Conservation (phyloP, 345 rosid species). For the Eucalyptus coolabah region DNA sequence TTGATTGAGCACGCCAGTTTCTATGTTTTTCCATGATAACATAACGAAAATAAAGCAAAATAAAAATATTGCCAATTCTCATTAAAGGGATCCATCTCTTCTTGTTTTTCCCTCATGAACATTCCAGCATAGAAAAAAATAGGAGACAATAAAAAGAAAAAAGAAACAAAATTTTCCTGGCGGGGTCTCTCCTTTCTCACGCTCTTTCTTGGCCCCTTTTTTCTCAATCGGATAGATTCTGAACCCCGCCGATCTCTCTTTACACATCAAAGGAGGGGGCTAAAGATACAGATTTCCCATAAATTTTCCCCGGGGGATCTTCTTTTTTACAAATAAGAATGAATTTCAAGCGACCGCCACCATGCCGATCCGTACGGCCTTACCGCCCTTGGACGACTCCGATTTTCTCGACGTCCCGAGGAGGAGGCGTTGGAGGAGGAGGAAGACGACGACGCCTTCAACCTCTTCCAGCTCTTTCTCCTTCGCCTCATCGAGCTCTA, state of each 20-base stretch:
- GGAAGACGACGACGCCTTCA: conserved; percentile 21
- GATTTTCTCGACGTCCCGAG: conserved; percentile 13
- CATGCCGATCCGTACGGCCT: conserved; percentile 31
- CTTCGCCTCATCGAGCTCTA: conserved; percentile 45
- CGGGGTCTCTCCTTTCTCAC: too few species aligned
- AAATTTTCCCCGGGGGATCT: not conserved
- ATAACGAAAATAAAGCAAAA: too few species aligned
- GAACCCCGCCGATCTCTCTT: not conserved
- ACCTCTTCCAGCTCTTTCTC: conserved; percentile 33
- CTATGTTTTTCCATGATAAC: too few species aligned
- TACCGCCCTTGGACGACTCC: not conserved
- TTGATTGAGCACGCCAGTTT: too few species aligned
- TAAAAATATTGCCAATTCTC: too few species aligned
- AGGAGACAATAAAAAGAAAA: too few species aligned
- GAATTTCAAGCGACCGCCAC: conserved; percentile 25
- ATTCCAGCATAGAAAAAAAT: too few species aligned
- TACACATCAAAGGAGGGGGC: not conserved
- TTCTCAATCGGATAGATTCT: not conserved
- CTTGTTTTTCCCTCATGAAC: too few species aligned
- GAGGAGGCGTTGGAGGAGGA: conserved; percentile 1
- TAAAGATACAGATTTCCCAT: not conserved
- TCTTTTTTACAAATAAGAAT: too few species aligned
- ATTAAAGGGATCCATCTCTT: too few species aligned
- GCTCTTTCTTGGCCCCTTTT: not conserved
- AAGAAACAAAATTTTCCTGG: too few species aligned